A percentile compares a stretch with the other conserved stretches of the same genome.
These are phyloP conservation scores for Linnemannia exigua DNA, from an alignment of 192 early-diverging fungal genomes.

Conservation along the genomic window DNA sequence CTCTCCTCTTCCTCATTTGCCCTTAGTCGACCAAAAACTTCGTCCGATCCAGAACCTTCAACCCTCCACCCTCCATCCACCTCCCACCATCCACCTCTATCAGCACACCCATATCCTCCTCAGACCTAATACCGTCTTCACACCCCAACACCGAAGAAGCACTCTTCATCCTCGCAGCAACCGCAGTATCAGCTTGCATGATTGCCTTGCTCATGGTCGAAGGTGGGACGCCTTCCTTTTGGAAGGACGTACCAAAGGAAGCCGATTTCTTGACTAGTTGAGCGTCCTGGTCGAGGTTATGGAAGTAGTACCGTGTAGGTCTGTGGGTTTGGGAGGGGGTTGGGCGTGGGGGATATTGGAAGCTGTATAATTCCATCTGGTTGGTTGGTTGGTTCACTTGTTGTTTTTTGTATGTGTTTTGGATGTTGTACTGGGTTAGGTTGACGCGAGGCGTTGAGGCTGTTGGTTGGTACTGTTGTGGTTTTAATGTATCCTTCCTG, in stretches of 20 bases:
- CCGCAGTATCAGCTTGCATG: not conserved
- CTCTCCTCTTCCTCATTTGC: no score
- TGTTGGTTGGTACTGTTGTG: no score
- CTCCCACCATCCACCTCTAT: not conserved
- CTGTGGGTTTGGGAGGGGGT: slow-evolving; percentile 24
- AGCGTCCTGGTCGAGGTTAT: slow-evolving; percentile 31
- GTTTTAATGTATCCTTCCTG: no score
- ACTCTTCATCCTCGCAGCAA: not conserved
- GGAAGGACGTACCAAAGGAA: not conserved
- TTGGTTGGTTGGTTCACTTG: not conserved
- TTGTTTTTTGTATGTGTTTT: no score
- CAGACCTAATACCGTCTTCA: not conserved
- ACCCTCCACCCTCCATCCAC: not conserved
- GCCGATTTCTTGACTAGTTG: not conserved
- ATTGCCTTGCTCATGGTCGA: not conserved
- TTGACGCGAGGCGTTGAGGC: no score
- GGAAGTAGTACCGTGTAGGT: slow-evolving; percentile 36
- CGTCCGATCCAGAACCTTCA: slow-evolving; percentile 28
- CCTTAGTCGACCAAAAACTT: slow-evolving; percentile 27
- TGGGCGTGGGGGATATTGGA: slow-evolving; percentile 39
- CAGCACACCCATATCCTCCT: not conserved
- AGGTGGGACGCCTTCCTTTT: slow-evolving; percentile 28
- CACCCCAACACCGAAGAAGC: not conserved
- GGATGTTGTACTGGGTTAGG: not conserved
- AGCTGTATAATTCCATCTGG: slow-evolving; percentile 39